Evolutionary conservation across 2,329 filamentous ascomycete species (phyloP).

Genomic region (Aspergillus versicolor): DNA sequence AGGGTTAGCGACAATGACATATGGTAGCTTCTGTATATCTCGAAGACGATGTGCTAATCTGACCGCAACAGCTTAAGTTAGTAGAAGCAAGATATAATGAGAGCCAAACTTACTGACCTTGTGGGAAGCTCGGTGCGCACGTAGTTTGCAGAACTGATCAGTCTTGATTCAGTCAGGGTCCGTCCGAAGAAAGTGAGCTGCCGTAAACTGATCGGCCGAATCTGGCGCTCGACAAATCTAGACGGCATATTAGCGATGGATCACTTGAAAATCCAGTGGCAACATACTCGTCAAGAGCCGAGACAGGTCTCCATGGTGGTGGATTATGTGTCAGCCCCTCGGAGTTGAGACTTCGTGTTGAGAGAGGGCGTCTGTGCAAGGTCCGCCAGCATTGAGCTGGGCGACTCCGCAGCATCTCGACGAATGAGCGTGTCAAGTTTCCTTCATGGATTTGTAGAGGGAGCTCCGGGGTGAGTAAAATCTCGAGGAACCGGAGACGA

Average conservation of each 20-base stretch:
- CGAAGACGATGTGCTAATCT: slow-evolving; percentile 91
- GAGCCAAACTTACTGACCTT: slow-evolving; percentile 51
- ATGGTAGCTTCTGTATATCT: slow-evolving; percentile 95
- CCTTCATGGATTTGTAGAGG: slow-evolving; percentile 13
- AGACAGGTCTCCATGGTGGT: slow-evolving; percentile 59
- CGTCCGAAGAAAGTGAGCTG: slow-evolving; percentile 97
- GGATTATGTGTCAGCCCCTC: slow-evolving; percentile 31
- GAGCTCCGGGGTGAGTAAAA: slow-evolving; percentile 1
- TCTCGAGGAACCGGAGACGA: slow-evolving; percentile 14
- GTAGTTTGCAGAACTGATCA: slow-evolving; percentile 96
- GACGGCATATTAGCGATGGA: slow-evolving; percentile 14
- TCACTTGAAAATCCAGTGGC: background rate
- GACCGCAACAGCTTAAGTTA: background rate
- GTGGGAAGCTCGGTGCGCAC: slow-evolving; percentile 92
- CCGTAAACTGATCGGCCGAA: slow-evolving; percentile 90
- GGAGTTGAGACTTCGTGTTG: slow-evolving; percentile 28
- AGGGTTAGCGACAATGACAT: slow-evolving; percentile 91
- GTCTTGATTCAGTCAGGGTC: slow-evolving; percentile 81
- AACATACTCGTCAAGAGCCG: slow-evolving; percentile 58
- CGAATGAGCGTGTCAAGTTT: slow-evolving; percentile 21
- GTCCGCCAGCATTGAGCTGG: slow-evolving; percentile 33
- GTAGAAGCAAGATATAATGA: background rate
- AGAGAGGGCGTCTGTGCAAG: slow-evolving; percentile 23
- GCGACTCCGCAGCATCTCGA: slow-evolving; percentile 37
- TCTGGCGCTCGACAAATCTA: slow-evolving; percentile 91